These are phyloP conservation scores for Kwoniella dendrophila DNA, from an alignment of 768 basidiomycete species.

Conservation along the genomic window DNA sequence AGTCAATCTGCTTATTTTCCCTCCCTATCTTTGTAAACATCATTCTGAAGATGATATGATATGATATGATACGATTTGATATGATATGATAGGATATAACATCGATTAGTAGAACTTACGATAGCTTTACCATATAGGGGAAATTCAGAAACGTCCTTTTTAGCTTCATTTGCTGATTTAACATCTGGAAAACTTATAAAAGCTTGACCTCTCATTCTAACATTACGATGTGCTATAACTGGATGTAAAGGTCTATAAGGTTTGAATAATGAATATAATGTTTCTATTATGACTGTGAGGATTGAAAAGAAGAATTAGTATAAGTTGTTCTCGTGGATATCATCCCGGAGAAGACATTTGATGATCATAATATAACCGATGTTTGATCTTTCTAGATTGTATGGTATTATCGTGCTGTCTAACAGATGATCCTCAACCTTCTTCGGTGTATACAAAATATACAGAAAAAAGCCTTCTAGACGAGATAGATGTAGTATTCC, in stretches of 20 bases:
- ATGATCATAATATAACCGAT: too few species aligned
- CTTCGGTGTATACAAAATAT: too few species aligned
- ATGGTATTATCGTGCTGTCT: too few species aligned
- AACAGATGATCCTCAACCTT: background rate
- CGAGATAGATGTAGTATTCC: too few species aligned
- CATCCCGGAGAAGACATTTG: background rate
- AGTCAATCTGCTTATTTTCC: background rate
- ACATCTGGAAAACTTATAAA: conserved; percentile 87
- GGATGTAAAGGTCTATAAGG: conserved; percentile 89
- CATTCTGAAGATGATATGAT: too few species aligned
- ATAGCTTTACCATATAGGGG: conserved; percentile 96
- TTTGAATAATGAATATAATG: conserved; percentile 85
- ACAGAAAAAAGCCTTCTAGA: too few species aligned
- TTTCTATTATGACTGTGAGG: conserved; percentile 76
- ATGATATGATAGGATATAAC: background rate
- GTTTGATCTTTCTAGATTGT: too few species aligned
- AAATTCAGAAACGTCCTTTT: conserved; percentile 90
- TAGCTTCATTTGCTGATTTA: conserved; percentile 80
- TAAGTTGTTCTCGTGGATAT: background rate
- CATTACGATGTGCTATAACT: conserved; percentile 90
- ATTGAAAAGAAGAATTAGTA: background rate
- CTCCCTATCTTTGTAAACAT: too few species aligned
- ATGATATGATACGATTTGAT: too few species aligned
- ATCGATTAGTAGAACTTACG: conserved; percentile 61
- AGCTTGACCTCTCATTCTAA: conserved; percentile 98